Evolutionary conservation across 805 yeast species (phyloP), one percentile per base, ranked within the genome.

Genomic region (Blastobotrys mokoenaii): DNA sequence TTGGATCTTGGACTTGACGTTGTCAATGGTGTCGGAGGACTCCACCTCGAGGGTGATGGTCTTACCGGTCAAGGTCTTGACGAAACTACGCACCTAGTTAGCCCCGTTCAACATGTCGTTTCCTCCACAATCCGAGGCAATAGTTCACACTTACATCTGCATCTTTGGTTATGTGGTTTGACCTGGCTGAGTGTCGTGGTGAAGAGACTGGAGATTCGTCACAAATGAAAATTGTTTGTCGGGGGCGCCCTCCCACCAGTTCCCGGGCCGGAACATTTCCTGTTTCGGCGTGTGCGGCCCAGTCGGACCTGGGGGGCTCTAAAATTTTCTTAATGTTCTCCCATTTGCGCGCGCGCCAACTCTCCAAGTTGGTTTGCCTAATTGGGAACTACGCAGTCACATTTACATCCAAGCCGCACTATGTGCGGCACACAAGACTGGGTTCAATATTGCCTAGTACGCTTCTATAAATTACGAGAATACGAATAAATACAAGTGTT

Each of bases 1-100:
- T 77, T 87, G 96, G 73, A 88, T 89, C 83, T 89, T 89, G 70
- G 96, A 80, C 80, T 89, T 88, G 81, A 88, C 96, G 69, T 88
- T 88, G 84, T 89, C 96, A 74, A 88, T 88, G 69, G 96, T 87
- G 83, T 88, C 97, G 66, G 95, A 85, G 64, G 96, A 87, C 81
- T 88, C 97, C 70, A 88, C 97, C 81, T 88, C 96, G 67, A 88
- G 84, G 82, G 96, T 88, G 77, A 88, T 87, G 72, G 95, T 61
- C 62, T 61, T 61, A 36, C 65, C 65, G 38, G 64, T 61, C 53
- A 61, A 49, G 37, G 64, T 61, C 62, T 61, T 61, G 51, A 61
- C 64, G 58, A 61, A 61, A 55, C 62, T 59, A 41, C 10, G 32
- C 14, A 34, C 27, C 27, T 8, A 5, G 27, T 22, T 22, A 22